Percentiles rank a stretch among this genome's conserved stretches.
These are phyloP conservation scores for Schizosaccharomyces octosporus DNA, from an alignment of 805 yeast genomes.

Conservation along the genomic window DNA sequence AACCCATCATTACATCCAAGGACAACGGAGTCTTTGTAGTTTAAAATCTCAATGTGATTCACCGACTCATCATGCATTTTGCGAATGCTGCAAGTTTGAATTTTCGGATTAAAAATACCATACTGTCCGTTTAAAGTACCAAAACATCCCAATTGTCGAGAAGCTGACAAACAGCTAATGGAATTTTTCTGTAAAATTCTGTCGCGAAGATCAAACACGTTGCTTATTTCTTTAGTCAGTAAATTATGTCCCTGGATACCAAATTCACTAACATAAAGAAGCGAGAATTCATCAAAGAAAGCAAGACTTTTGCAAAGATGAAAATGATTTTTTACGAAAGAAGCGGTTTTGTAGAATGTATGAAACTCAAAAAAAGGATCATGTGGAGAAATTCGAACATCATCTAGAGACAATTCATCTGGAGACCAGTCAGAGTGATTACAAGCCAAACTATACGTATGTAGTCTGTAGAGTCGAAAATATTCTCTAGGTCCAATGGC, in stretches of 20 bases:
- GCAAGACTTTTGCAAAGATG: not conserved
- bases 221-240: not conserved
- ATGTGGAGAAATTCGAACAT: not conserved
- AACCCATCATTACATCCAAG: not conserved
- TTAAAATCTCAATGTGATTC: not conserved
- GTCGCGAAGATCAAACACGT: not conserved
- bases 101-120: not conserved
- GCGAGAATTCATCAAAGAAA: not conserved
- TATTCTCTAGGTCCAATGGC: not conserved
- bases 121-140: not conserved
- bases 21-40: not conserved
- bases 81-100: not conserved
- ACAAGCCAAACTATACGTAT: not conserved
- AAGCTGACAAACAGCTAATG: not conserved
- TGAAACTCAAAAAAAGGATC: not conserved
- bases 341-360: not conserved
- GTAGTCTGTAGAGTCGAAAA: not conserved
- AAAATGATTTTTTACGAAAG: not conserved
- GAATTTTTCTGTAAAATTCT: not conserved
- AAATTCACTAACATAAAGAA: not conserved
- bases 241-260: not conserved
- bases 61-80: not conserved
- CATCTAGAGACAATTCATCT: not conserved
- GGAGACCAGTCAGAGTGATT: not conserved
- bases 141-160: not conserved